Percentiles rank a stretch among this genome's conserved stretches.
These are phyloP conservation scores for Lactifluus hygrophoroides DNA, from an alignment of 768 basidiomycete species.

Conservation along the genomic window DNA sequence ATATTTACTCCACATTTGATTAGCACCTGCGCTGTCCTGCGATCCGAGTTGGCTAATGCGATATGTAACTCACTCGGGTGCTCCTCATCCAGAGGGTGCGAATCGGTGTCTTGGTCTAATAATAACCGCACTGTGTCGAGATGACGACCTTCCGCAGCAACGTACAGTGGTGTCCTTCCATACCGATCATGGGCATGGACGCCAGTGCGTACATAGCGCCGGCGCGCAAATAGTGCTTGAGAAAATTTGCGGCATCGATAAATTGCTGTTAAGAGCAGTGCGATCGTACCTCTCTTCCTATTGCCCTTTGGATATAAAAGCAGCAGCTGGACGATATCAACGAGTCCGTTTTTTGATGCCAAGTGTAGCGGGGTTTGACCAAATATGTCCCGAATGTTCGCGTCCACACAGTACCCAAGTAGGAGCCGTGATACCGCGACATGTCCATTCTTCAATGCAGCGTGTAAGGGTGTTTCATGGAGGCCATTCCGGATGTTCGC, in stretches of 20 bases:
- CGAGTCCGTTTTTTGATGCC: neutral
- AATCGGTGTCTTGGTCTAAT: too few species aligned
- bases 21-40: too few species aligned
- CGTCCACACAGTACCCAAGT: neutral
- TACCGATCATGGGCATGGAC: too few species aligned
- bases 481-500: too few species aligned
- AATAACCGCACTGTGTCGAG: too few species aligned
- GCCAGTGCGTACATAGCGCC: too few species aligned
- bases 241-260: neutral
- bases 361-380: neutral
- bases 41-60: too few species aligned
- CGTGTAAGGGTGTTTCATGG: neutral
- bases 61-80: neutral
- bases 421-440: neutral
- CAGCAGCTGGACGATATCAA: neutral
- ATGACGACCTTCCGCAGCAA: too few species aligned
- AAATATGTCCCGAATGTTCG: neutral
- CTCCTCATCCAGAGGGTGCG: neutral
- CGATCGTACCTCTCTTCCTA: neutral
- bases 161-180: too few species aligned
- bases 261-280: neutral
- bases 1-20: too few species aligned
- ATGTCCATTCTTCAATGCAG: neutral
- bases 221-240: neutral
- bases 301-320: too few species aligned